phyloP scores from a whole-genome alignment of 192 early-diverging fungal genomes.

The Entomortierella chlamydospora region DNA sequence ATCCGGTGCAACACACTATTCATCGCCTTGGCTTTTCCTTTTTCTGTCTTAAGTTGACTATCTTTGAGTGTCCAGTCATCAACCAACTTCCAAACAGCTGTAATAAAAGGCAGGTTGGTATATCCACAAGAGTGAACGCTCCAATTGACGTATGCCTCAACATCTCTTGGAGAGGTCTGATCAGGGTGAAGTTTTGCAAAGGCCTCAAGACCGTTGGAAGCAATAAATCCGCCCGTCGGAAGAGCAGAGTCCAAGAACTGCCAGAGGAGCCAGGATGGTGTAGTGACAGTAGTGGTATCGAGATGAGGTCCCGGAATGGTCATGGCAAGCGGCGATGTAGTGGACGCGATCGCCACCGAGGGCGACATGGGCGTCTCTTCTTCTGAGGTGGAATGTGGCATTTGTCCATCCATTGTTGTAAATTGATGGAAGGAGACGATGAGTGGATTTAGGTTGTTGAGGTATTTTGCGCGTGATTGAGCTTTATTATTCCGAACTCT shows the following conservation, averaged over 20 bases:
- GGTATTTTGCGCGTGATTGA: no score
- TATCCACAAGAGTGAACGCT: conserved; percentile 79
- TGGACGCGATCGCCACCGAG: not conserved
- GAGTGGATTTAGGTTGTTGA: no score
- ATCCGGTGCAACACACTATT: conserved; percentile 47
- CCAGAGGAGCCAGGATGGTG: conserved; percentile 77
- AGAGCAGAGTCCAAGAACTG: conserved; percentile 92
- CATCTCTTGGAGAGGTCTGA: conserved; percentile 15
- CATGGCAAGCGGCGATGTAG: not conserved
- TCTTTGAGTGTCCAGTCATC: conserved; percentile 36
- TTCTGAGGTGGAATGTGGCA: not conserved
- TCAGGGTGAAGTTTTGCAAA: conserved; percentile 67
- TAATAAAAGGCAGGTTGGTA: conserved; percentile 78
- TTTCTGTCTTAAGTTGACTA: conserved; percentile 18
- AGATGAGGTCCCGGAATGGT: conserved; percentile 21
- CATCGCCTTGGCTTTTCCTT: conserved; percentile 38
- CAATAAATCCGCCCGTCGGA: conserved; percentile 95
- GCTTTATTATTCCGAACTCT: not conserved
- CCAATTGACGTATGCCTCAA: conserved; percentile 66
- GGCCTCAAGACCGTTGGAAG: conserved; percentile 91
- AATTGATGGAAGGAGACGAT: not conserved
- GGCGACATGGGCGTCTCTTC: not conserved
- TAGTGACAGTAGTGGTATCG: conserved; percentile 24
- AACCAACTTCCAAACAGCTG: conserved; percentile 57
- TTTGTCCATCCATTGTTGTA: not conserved